Evolutionary conservation across 129 eudicot genomes (phyloP), one percentile per base, ranked within the genome.

Genomic region (Silybum marianum): DNA sequence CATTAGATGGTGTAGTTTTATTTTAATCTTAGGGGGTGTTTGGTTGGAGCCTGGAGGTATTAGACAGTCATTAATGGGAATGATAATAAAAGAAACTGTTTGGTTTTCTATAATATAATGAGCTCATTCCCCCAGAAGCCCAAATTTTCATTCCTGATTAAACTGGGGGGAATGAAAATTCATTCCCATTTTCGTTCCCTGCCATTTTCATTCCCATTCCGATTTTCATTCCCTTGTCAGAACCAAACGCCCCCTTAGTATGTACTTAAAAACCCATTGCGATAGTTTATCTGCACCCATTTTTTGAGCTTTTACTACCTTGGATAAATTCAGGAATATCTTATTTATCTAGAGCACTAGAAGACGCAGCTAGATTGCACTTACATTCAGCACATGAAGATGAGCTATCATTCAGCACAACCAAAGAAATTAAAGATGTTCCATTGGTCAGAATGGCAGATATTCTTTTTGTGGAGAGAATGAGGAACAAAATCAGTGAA

Each of bases 261-360:
- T 51, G 10, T 54, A 26, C 39, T 39, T 39, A 62, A 38, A 70
- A 23, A 36, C 24, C 67, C 73, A 6, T 58, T 82, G 25, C 58
- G 32, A 76, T 73, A 11, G 54, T 39, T 71, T 70, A 38, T 70
- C 68, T 19, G 74, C 69, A 19, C 72, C 82, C 51, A 21, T 32
- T 30, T 80, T 89, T 78, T 86, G 89, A 86, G 86, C 69, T 63
- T 83, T 90, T 69, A 79, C 69, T 32, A 82, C 83, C 82, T 81
- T 88, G 88, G 78, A 80, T 87, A 87, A 88, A 89, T 88, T 88
- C 99, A 95, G 99, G 99, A 77, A 81, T 95, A 87, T 95, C 99
- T 91, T 95, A 95, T 91, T 79, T 95, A 90, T 95, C 99, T 90
- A 95, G 97, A 93, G 86, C 88, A 79, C 99, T 84, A 88, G 98